phyloP scores from a whole-genome alignment of 495 filamentous ascomycete genomes.

The Sordaria brevicollis region DNA sequence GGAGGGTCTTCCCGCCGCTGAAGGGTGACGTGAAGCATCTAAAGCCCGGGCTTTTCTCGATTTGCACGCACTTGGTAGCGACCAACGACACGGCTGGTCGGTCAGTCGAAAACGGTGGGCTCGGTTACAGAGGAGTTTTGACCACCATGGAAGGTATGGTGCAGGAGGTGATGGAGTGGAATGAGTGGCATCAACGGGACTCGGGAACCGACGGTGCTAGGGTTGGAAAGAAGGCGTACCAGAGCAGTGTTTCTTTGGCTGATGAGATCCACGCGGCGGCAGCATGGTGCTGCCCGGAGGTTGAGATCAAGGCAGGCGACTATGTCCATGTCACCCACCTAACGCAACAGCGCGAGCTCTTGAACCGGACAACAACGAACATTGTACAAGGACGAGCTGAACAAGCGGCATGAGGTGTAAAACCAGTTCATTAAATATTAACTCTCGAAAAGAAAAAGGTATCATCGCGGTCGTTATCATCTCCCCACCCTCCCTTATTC shows the following conservation, averaged over 20 bases:
- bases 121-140: conserved; percentile 41
- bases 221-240: conserved; percentile 11
- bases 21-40: conserved; percentile 36
- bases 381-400: background rate
- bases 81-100: conserved; percentile 35
- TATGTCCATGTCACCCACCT: too few species aligned
- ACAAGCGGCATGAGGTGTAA: background rate
- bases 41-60: conserved; percentile 43
- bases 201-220: background rate
- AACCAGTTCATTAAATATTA: background rate
- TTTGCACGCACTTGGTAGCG: conserved; percentile 41
- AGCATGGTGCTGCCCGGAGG: background rate
- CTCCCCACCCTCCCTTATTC: background rate
- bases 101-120: conserved; percentile 34
- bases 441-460: background rate
- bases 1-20: conserved; percentile 32
- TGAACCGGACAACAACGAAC: background rate
- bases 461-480: background rate
- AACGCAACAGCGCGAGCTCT: background rate
- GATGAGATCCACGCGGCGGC: conserved; percentile 27
- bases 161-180: conserved; percentile 44
- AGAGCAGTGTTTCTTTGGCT: conserved; percentile 29
- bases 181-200: conserved; percentile 21
- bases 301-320: background rate
- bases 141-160: conserved; percentile 46